Evolutionary conservation across 2,329 filamentous ascomycete genomes (phyloP), one percentile per base, ranked within the genome.

Genomic region (Passalora sequoiae): DNA sequence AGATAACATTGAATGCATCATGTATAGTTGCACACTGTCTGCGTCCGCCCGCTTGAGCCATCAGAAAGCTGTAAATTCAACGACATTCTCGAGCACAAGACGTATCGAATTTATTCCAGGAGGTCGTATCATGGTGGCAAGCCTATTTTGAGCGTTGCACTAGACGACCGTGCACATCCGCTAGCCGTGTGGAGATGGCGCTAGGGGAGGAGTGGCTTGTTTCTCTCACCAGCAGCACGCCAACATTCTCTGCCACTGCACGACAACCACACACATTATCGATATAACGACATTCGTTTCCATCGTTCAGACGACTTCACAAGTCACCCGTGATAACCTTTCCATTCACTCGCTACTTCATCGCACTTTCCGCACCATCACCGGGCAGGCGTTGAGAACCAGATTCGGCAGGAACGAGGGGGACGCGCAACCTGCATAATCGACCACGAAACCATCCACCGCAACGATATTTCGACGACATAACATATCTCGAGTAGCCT

Each of bases 401-500:
- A n/a, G n/a, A n/a, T n/a, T 31, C 37, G 40, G 40, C 37, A 20
- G 38, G 40, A 31, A 51, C 46, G 46, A 52, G 38, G 40, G n/a
- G 41, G 46, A 44, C 43, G 42, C 46, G 49, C 46, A 46, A 46
- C 46, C 38, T 47, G 40, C 49, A 44, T 20, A 41, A 19, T 32
- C 24, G 38, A 46, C 28, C 43, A 37, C 30, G 22, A 46, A 27
- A n/a, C 39, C 40, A 15, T 33, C 42, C 21, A 37, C 20, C 32
- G 19, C 40, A 46, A 31, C 27, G 21, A 46, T 22, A 29, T 27
- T 27, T 38, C 28, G 43, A 17, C 43, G 36, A 38, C 40, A 40
- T 37, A 24, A 10, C 24, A n/a, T 20, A 35, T 37, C 15, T 32
- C 41, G 38, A 24, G 33, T 27, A 40, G 35, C 44, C 39, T 25